Conservation (phyloP, 257 asterid genomes). For the Hygrophila difformis region DNA sequence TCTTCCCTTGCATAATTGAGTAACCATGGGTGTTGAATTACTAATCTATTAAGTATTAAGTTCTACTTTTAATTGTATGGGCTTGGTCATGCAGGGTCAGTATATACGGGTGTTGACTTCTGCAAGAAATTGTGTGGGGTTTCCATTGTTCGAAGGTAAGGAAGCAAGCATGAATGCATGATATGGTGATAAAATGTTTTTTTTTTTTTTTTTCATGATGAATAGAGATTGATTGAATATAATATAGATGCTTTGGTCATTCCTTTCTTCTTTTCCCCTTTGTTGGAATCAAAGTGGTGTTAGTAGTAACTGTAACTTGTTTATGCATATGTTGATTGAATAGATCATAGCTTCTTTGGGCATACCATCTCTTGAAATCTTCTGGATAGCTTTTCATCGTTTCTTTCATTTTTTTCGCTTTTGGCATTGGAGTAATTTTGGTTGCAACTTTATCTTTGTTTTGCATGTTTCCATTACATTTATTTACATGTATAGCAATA, state of each 20-base stretch:
- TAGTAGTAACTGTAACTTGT: not conserved
- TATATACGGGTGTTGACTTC: slow-evolving; percentile 92
- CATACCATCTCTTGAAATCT: too few relatives aligned
- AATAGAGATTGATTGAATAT: slow-evolving; percentile 9
- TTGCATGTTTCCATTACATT: too few relatives aligned
- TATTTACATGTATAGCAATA: too few relatives aligned
- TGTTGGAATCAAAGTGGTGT: not conserved
- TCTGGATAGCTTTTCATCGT: too few relatives aligned
- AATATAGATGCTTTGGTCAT: not conserved
- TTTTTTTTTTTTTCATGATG: not conserved
- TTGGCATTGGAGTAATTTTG: not conserved
- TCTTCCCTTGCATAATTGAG: too few relatives aligned
- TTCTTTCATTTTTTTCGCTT: not conserved
- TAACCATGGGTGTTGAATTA: too few relatives aligned
- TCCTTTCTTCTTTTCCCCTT: not conserved
- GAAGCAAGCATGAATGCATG: slow-evolving; percentile 16
- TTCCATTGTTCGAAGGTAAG: slow-evolving; percentile 93
- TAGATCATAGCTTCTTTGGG: too few relatives aligned
- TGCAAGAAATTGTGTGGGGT: slow-evolving; percentile 99
- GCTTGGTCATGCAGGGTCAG: slow-evolving; percentile 67
- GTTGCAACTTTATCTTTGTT: too few relatives aligned
- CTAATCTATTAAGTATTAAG: too few relatives aligned
- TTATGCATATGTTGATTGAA: not conserved
- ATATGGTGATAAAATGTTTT: not conserved
- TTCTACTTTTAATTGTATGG: too few relatives aligned